These are phyloP conservation scores for Saccharomycopsis sp. DNA, from an alignment of 805 yeast genomes.

Conservation along the genomic window DNA sequence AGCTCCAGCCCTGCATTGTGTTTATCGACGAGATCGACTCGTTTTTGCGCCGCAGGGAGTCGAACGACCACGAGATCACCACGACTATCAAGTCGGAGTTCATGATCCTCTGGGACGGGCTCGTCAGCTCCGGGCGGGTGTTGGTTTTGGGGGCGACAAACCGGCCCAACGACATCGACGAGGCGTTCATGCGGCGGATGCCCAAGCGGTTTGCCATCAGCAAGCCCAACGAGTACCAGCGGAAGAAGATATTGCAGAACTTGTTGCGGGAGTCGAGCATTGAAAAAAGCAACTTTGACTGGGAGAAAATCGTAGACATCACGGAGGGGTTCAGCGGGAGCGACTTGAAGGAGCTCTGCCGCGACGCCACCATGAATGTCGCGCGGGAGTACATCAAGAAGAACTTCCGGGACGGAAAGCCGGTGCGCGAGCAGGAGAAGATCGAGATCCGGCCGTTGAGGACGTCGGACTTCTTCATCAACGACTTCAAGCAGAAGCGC, in stretches of 20 bases:
- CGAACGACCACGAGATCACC: constrained; percentile 90
- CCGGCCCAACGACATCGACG: constrained; percentile 84
- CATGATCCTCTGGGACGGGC: constrained; percentile 97
- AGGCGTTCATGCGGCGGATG: constrained; percentile 86
- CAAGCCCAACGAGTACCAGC: constrained; percentile 62
- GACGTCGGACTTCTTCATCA: constrained; percentile 54
- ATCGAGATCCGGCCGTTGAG: constrained; percentile 54
- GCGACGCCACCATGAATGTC: constrained; percentile 88
- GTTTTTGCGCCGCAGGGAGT: constrained; percentile 76
- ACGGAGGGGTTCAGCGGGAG: constrained; percentile 85
- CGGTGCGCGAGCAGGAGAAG: constrained; percentile 29
- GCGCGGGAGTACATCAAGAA: constrained; percentile 75
- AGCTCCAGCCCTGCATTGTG: constrained; percentile 88
- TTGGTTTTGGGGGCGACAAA: constrained; percentile 93
- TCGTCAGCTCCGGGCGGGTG: constrained; percentile 68
- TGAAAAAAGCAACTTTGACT: constrained; percentile 49
- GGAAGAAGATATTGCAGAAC: constrained; percentile 63
- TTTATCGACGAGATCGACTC: constrained; percentile 97
- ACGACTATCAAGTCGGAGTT: constrained; percentile 93
- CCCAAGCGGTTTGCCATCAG: constrained; percentile 82
- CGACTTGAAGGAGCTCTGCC: constrained; percentile 82
- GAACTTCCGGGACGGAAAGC: constrained; percentile 41
- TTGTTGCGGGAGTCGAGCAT: constrained; percentile 59
- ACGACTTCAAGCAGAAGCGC: constrained; percentile 23
- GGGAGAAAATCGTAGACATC: constrained; percentile 48